A percentile compares a stretch with the other conserved stretches of the same genome.
These are phyloP conservation scores for Dillenia suffruticosa DNA, from an alignment of 164 flowering plant species.

Conservation along the genomic window DNA sequence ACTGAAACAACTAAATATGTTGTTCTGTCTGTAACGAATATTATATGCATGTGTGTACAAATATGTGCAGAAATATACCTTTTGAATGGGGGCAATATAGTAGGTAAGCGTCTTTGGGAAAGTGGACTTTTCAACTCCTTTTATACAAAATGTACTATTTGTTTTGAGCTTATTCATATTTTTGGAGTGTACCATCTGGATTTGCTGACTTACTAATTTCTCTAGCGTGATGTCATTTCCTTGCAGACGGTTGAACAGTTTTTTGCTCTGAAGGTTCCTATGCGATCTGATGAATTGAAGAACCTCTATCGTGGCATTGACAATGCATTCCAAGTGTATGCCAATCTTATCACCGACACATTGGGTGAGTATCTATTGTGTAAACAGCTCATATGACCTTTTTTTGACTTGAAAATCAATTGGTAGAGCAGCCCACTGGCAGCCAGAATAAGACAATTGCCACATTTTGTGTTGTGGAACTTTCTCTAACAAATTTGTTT, in stretches of 20 bases:
- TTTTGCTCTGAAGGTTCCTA: constrained; percentile 83
- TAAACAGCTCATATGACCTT: neutral
- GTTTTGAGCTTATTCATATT: neutral
- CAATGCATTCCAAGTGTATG: constrained; percentile 89
- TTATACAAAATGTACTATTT: too few relatives aligned
- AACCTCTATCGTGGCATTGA: constrained; percentile 83
- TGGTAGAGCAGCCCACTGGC: too few relatives aligned
- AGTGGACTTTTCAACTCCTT: too few relatives aligned
- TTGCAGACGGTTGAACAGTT: constrained; percentile 95
- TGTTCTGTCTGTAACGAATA: too few relatives aligned
- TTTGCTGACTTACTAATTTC: neutral
- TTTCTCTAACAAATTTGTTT: neutral
- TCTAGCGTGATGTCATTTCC: neutral
- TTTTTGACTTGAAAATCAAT: neutral
- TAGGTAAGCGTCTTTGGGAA: too few relatives aligned
- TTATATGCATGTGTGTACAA: too few relatives aligned
- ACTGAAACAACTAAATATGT: too few relatives aligned
- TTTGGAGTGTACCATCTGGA: neutral
- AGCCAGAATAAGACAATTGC: too few relatives aligned
- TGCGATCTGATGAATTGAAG: constrained; percentile 70
- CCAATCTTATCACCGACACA: constrained; percentile 52
- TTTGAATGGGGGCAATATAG: too few relatives aligned
- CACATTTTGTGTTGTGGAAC: too few relatives aligned
- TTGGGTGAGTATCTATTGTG: constrained; percentile 49
- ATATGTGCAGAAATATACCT: too few relatives aligned